These are phyloP conservation scores for Epichloe sp. DNA, from an alignment of 2,329 filamentous ascomycete species.

Conservation along the genomic window DNA sequence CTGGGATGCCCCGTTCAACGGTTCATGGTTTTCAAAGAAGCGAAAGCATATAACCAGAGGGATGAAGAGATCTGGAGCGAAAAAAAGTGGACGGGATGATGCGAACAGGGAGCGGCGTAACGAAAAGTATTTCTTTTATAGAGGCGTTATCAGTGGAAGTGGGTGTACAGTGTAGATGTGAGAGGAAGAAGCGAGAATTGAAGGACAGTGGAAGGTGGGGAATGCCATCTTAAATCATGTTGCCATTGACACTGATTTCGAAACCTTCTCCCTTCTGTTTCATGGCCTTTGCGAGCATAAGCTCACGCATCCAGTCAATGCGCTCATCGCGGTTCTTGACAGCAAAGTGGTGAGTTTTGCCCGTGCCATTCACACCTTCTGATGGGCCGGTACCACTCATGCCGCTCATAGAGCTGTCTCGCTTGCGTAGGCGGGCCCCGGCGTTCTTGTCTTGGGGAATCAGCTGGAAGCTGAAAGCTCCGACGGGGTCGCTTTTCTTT, in stretches of 20 bases:
- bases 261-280: conserved; percentile 76
- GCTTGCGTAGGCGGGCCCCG: conserved; percentile 38
- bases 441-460: conserved; percentile 52
- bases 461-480: conserved; percentile 74
- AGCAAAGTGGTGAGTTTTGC: conserved; percentile 88
- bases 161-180: too few relatives aligned
- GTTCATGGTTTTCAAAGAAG: too few relatives aligned
- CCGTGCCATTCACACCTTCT: conserved; percentile 45
- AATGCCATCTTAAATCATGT: conserved; percentile 40
- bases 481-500: conserved; percentile 44
- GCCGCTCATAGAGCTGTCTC: conserved; percentile 31
- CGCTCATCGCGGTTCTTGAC: conserved; percentile 77
- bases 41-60: too few relatives aligned
- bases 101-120: neutral
- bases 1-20: too few relatives aligned
- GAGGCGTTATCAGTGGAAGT: too few relatives aligned
- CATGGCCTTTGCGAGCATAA: conserved; percentile 81
- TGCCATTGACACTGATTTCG: conserved; percentile 70
- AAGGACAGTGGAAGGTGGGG: neutral
- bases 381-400: conserved; percentile 19
- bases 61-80: neutral
- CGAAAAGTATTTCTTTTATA: neutral
- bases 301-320: conserved; percentile 93
- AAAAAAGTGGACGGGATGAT: neutral
- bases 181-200: neutral